Conservation (phyloP, 2,329 filamentous ascomycete genomes). For the Drechslerella stenobrocha region DNA sequence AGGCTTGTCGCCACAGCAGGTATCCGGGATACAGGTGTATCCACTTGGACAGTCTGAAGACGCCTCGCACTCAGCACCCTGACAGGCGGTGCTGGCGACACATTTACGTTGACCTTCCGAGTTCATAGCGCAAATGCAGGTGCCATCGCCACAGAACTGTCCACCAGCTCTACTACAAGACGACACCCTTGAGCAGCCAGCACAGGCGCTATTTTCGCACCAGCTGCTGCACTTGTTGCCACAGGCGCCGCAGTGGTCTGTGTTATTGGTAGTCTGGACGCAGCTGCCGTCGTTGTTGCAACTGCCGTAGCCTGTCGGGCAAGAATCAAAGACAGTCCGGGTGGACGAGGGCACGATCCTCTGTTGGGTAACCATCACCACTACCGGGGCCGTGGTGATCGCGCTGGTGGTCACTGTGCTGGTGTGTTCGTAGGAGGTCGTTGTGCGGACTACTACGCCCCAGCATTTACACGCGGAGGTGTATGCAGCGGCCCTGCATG, state of each 20-base stretch:
- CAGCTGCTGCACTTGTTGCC: constrained; percentile 19
- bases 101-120: constrained; percentile 28
- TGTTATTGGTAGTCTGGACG: constrained; percentile 2
- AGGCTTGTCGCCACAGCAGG: constrained; percentile 25
- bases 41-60: constrained; percentile 21
- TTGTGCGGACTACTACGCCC: neutral
- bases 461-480: neutral
- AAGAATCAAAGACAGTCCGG: constrained; percentile 9
- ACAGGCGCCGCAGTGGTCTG: constrained; percentile 1
- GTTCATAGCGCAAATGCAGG: constrained; percentile 33
- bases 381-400: neutral
- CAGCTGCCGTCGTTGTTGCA: constrained; percentile 8
- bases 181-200: constrained; percentile 17
- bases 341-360: constrained; percentile 13
- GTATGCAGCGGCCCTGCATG: neutral
- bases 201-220: constrained; percentile 30
- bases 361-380: neutral
- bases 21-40: constrained; percentile 22
- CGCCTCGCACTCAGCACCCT: constrained; percentile 4
- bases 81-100: constrained; percentile 15
- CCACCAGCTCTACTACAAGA: constrained; percentile 19
- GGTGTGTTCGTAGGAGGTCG: neutral
- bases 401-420: neutral
- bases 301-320: constrained; percentile 10
- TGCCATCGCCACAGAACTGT: constrained; percentile 21